Conservation (phyloP, 768 basidiomycete species). For the Cystofilobasidium capitatum region DNA sequence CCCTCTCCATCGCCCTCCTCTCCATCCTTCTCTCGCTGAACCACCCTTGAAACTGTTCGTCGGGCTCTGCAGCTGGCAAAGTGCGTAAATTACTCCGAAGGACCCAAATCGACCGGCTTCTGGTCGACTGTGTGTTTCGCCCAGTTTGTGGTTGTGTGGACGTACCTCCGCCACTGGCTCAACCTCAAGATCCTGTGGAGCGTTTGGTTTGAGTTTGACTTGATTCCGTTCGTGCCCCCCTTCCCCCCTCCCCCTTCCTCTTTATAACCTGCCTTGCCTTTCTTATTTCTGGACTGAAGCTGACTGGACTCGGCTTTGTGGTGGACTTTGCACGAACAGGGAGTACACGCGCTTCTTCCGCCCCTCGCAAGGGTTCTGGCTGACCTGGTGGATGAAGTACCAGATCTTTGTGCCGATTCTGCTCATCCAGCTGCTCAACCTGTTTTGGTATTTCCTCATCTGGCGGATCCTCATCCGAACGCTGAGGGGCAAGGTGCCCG, state of each 20-base stretch:
- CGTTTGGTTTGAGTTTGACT: constrained; percentile 66
- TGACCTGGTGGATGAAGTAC: constrained; percentile 45
- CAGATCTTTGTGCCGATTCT: constrained; percentile 54
- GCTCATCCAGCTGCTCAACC: constrained; percentile 68
- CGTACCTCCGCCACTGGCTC: constrained; percentile 90
- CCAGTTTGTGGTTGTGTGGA: constrained; percentile 64
- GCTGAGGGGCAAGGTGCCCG: not conserved
- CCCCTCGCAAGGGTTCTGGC: constrained; percentile 56
- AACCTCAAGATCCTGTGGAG: constrained; percentile 81
- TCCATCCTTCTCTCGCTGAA: not conserved
- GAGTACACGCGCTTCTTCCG: constrained; percentile 52
- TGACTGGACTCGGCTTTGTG: not conserved
- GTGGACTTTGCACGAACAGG: constrained; percentile 41
- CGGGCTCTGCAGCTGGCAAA: constrained; percentile 56
- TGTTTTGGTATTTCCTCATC: constrained; percentile 90
- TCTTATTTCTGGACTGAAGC: too few relatives aligned
- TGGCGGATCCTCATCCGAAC: constrained; percentile 60
- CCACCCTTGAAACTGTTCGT: not conserved
- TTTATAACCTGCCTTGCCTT: not conserved
- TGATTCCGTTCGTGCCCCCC: constrained; percentile 52
- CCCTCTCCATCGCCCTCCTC: not conserved
- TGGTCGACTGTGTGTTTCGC: constrained; percentile 56
- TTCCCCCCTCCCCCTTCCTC: not conserved
- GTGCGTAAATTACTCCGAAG: constrained; percentile 72
- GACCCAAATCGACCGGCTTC: constrained; percentile 17